These are phyloP conservation scores for Nosema muscidifuracis DNA, from an alignment of 371 early-diverging fungal genomes.

Conservation along the genomic window DNA sequence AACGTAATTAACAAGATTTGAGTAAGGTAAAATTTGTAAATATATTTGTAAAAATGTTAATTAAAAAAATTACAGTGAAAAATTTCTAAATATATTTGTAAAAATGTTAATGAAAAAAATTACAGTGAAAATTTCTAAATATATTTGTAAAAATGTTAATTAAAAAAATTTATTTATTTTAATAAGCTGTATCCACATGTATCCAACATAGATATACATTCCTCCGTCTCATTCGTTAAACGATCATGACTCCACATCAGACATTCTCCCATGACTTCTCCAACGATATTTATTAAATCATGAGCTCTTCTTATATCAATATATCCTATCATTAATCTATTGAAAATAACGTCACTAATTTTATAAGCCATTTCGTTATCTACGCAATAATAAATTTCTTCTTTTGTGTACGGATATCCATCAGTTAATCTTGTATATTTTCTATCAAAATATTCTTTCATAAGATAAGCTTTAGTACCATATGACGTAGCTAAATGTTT, in stretches of 20 bases:
- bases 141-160: no score
- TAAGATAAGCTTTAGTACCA: constrained; percentile 73
- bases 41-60: no score
- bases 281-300: constrained; percentile 74
- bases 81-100: no score
- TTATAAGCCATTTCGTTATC: constrained; percentile 84
- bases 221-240: constrained; percentile 20
- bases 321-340: constrained; percentile 84
- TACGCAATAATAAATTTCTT: constrained; percentile 84
- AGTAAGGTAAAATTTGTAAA: no score
- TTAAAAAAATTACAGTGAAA: no score
- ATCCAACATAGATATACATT: constrained; percentile 11
- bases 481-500: constrained; percentile 79
- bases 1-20: no score
- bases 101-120: no score
- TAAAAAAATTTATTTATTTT: not conserved
- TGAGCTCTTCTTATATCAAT: constrained; percentile 81
- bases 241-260: constrained; percentile 34
- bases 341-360: constrained; percentile 79
- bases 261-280: constrained; percentile 66
- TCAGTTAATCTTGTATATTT: constrained; percentile 41
- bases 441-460: constrained; percentile 55
- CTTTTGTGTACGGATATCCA: constrained; percentile 80
- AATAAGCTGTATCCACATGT: constrained; percentile 21
- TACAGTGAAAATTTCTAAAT: no score